Percentiles rank a stretch among this genome's conserved stretches.
These are phyloP conservation scores for Myriosclerotinia duriaeana DNA, from an alignment of 2,329 filamentous ascomycete genomes.

Conservation along the genomic window DNA sequence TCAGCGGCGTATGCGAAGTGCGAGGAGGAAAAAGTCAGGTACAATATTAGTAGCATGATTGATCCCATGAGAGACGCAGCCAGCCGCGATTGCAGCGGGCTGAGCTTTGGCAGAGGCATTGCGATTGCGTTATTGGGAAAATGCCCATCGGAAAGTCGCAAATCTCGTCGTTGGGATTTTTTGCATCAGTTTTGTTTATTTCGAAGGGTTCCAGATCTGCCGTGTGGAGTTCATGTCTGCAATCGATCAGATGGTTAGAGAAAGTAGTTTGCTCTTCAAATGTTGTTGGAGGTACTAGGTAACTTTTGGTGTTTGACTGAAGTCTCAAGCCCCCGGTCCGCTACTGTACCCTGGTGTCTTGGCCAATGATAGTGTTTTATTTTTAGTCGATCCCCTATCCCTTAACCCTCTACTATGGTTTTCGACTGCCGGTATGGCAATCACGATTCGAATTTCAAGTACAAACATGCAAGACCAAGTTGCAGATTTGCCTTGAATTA, in stretches of 20 bases:
- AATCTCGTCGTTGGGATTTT: neutral
- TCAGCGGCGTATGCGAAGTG: slow-evolving; percentile 64
- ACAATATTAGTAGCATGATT: slow-evolving; percentile 58
- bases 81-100: slow-evolving; percentile 70
- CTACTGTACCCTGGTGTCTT: slow-evolving; percentile 14
- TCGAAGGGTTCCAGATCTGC: neutral
- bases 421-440: neutral
- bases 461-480: neutral
- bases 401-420: neutral
- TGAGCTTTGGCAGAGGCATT: slow-evolving; percentile 51
- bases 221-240: slow-evolving; percentile 5
- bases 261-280: neutral
- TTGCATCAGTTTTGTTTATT: slow-evolving; percentile 14
- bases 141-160: slow-evolving; percentile 22
- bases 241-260: slow-evolving; percentile 4
- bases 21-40: slow-evolving; percentile 58
- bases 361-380: slow-evolving; percentile 22
- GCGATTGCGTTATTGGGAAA: slow-evolving; percentile 13
- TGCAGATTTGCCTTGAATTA: neutral
- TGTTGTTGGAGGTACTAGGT: slow-evolving; percentile 2
- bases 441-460: neutral
- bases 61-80: slow-evolving; percentile 64
- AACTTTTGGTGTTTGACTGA: slow-evolving; percentile 20
- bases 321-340: slow-evolving; percentile 18
- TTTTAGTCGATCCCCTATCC: neutral